Evolutionary conservation across 2,329 filamentous ascomycete species (phyloP).

Genomic region (Byssothecium circinans): DNA sequence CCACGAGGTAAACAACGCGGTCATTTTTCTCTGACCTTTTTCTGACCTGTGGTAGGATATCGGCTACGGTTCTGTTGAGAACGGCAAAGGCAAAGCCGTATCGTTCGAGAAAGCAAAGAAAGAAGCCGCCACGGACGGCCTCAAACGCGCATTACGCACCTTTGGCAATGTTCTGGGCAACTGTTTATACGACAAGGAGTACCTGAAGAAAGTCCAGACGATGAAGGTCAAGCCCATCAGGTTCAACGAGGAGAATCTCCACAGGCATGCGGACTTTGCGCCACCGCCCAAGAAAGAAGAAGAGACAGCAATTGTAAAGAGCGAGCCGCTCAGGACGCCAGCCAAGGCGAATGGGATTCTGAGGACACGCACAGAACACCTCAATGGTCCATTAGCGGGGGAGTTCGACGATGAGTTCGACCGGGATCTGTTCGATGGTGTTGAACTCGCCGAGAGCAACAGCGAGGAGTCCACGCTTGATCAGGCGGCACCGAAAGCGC

Average conservation of each 20-base stretch:
- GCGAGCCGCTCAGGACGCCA: constrained; percentile 28
- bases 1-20: constrained; percentile 65
- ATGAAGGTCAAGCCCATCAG: constrained; percentile 77
- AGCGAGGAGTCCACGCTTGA: constrained; percentile 50
- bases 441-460: constrained; percentile 63
- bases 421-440: constrained; percentile 60
- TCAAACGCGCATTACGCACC: constrained; percentile 85
- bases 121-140: constrained; percentile 89
- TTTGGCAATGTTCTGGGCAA: constrained; percentile 98
- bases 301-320: constrained; percentile 32
- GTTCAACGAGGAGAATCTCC: constrained; percentile 77
- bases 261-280: constrained; percentile 76
- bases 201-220: constrained; percentile 85
- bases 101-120: constrained; percentile 99
- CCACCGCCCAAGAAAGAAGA: constrained; percentile 46
- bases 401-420: constrained; percentile 60
- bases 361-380: constrained; percentile 36
- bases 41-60: constrained; percentile 63
- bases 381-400: constrained; percentile 38
- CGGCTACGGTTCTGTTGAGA: constrained; percentile 95
- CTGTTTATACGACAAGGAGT: constrained; percentile 96
- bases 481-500: constrained; percentile 16
- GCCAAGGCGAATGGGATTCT: constrained; percentile 24
- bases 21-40: not conserved
- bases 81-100: constrained; percentile 89